Base-by-base conservation (phyloP, 768 basidiomycete species). In the Fomitopsis serialis region DNA sequence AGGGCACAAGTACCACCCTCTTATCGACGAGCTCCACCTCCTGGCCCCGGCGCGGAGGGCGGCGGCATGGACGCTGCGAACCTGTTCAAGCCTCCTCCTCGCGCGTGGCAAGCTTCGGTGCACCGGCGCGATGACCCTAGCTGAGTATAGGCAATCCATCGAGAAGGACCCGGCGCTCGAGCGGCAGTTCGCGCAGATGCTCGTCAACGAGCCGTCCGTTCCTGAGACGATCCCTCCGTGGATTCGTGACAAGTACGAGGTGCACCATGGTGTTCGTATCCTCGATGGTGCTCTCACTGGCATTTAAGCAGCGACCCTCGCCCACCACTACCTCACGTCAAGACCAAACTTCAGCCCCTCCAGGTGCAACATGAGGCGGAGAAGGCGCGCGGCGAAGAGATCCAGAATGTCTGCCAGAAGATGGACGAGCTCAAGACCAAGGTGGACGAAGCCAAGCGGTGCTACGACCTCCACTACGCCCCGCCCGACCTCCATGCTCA, bases 11-110 rank as follows among this genome's bases (percentile, higher is more conserved):
- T 17, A 79, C 98, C 61, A 92, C 98, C 57, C 81, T 99, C 35
- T 98, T 98, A 84, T 98, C 59, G 95, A 99, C 61, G 96, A 98
- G 66, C 68, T 92, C 23, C 94, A 98, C 66, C 84, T 97, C 40
- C 91, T 2, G 92, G 90, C 3, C 78, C 84, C 48, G 91, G 92
- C 17, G 73, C 81, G 2, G 84, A 87, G 64, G 89, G 90, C 27
- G 87, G 87, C 17, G 92, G 93, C 29, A 94, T 97, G 92, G 94
- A 97, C 62, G 95, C 93, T 0, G 88, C 82, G 9, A 95, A 93
- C 68, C 72, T 96, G 22, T 87, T 96, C 73, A 97, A 97, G 68
- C 96, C 96, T n/a, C 4, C 77, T 92, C 56, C 77, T 98, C 21
- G 91, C 92, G 22, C 86, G 88, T 60, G 95, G 87, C 54, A 94